These are phyloP conservation scores for Leccinellum luteum DNA, from an alignment of 768 basidiomycete genomes.

Conservation along the genomic window DNA sequence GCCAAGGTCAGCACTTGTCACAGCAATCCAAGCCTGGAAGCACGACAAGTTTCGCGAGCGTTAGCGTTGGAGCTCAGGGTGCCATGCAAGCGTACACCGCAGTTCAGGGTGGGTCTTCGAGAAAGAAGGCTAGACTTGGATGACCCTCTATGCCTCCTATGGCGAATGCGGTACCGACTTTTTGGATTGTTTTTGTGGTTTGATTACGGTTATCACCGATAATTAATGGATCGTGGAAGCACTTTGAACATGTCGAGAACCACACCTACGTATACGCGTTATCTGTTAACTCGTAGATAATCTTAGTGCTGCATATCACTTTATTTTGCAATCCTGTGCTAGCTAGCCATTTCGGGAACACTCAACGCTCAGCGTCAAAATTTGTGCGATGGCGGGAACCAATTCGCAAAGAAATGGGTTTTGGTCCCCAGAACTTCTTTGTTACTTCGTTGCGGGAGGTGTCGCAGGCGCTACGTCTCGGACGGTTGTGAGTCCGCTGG, in stretches of 20 bases:
- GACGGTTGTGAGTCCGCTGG: conserved; percentile 90
- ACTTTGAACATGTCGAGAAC: background rate
- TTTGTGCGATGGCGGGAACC: conserved; percentile 21
- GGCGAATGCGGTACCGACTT: background rate
- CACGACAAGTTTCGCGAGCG: conserved; percentile 59
- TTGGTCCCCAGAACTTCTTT: conserved; percentile 30
- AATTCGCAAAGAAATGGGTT: conserved; percentile 29
- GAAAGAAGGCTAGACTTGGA: conserved; percentile 62
- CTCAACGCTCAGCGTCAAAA: conserved; percentile 1
- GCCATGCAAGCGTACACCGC: conserved; percentile 30
- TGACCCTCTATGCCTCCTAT: conserved; percentile 25
- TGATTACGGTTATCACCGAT: background rate
- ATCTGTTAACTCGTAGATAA: background rate
- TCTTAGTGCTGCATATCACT: background rate
- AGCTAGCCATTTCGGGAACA: background rate
- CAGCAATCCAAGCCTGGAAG: conserved; percentile 54
- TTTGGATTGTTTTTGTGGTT: background rate
- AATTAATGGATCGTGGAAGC: background rate
- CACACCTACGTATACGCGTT: background rate
- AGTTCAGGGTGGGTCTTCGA: conserved; percentile 37
- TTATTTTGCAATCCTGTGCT: conserved; percentile 11
- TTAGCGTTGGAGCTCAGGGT: conserved; percentile 50
- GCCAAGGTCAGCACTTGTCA: conserved; percentile 41
- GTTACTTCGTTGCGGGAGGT: conserved; percentile 57
- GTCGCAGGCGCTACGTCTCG: conserved; percentile 67